A percentile compares a stretch with the other conserved stretches of the same genome.
Conservation (phyloP, 192 early-diverging fungal species). For the Pilobolus umbonatus region DNA sequence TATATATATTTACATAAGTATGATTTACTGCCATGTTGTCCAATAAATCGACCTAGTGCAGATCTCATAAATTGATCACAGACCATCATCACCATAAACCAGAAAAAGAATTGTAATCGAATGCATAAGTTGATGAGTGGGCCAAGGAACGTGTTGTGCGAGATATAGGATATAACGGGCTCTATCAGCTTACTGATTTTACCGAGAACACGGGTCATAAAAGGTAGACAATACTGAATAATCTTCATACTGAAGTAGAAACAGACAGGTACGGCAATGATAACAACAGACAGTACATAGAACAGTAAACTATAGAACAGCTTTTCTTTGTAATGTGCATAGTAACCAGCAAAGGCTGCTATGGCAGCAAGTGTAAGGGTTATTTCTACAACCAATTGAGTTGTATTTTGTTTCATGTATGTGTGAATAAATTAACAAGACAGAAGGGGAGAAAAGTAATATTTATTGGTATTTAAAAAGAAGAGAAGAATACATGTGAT, state of each 20-base stretch:
- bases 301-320: conserved; percentile 12
- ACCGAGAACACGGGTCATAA: conserved; percentile 16
- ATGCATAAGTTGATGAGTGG: conserved; percentile 22
- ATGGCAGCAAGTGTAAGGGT: background rate
- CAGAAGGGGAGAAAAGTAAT: too few species aligned
- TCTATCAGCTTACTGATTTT: conserved; percentile 2
- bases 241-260: conserved; percentile 20
- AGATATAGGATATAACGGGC: conserved; percentile 21
- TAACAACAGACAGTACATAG: conserved; percentile 16
- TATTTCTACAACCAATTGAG: background rate
- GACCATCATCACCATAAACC: conserved; percentile 24
- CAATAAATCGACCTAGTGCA: conserved; percentile 22
- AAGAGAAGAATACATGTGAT: too few species aligned
- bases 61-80: conserved; percentile 23
- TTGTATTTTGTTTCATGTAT: background rate
- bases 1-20: conserved; percentile 17
- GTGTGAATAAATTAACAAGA: too few species aligned
- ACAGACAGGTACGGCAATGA: conserved; percentile 10
- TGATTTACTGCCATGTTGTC: conserved; percentile 22
- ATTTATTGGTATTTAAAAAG: too few species aligned
- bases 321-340: conserved; percentile 12
- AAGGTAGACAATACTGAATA: conserved; percentile 22
- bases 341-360: conserved; percentile 9
- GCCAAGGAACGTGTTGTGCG: conserved; percentile 21
- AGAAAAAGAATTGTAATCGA: conserved; percentile 26